These are phyloP conservation scores for Daucus carota DNA, from an alignment of 129 eudicot species.

Conservation along the genomic window DNA sequence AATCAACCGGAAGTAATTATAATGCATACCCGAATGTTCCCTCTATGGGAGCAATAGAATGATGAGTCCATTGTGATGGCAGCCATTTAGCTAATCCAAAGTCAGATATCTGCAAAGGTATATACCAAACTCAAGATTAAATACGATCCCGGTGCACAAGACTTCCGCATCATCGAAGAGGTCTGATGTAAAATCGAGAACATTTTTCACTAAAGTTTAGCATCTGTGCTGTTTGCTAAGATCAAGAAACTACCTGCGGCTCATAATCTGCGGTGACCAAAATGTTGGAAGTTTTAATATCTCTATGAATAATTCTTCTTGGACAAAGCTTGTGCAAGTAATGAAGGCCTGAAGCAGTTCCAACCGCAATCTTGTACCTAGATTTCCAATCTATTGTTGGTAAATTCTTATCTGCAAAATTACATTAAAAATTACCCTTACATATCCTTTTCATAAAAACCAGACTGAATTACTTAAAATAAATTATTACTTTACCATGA, in stretches of 20 bases:
- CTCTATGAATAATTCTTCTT: conserved; percentile 89
- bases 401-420: conserved; percentile 44
- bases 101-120: conserved; percentile 60
- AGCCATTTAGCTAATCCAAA: conserved; percentile 99
- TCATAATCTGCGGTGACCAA: conserved; percentile 66
- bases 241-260: conserved; percentile 49
- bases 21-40: conserved; percentile 80
- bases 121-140: neutral
- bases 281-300: conserved; percentile 80
- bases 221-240: too few relatives aligned
- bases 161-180: too few relatives aligned
- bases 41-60: conserved; percentile 88
- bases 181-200: too few relatives aligned
- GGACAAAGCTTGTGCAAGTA: conserved; percentile 89
- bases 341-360: conserved; percentile 81
- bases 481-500: conserved; percentile 48
- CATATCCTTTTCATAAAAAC: neutral
- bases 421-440: too few relatives aligned
- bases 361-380: conserved; percentile 77
- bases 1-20: neutral
- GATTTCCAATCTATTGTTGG: conserved; percentile 73
- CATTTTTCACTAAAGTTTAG: too few relatives aligned
- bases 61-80: conserved; percentile 96
- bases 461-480: neutral
- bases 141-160: too few relatives aligned